Conservation (phyloP, 805 yeast species). For the Yarrowia sp. region DNA sequence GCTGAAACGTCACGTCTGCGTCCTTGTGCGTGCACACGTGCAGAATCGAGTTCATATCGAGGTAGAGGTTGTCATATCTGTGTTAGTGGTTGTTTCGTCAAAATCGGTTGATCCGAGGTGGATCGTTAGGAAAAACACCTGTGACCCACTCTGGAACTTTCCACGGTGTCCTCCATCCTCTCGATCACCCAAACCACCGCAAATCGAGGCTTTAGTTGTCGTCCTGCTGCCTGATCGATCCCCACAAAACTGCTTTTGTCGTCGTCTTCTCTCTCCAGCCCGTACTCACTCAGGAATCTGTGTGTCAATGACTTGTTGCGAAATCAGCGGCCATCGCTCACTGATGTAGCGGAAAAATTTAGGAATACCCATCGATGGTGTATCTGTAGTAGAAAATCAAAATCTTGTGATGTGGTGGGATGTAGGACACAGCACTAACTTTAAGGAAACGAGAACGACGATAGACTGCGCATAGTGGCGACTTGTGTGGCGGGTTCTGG, state of each 20-base stretch:
- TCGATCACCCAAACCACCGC: too few relatives aligned
- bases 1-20: constrained; percentile 55
- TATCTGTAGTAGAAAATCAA: not conserved
- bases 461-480: not conserved
- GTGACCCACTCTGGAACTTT: too few relatives aligned
- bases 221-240: too few relatives aligned
- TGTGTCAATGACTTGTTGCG: constrained; percentile 75
- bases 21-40: constrained; percentile 83
- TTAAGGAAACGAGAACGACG: constrained; percentile 31
- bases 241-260: not conserved
- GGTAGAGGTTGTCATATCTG: constrained; percentile 81
- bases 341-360: constrained; percentile 95
- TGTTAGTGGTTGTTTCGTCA: too few relatives aligned
- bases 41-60: constrained; percentile 96
- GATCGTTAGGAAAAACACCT: too few relatives aligned
- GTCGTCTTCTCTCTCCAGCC: too few relatives aligned
- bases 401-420: constrained; percentile 21
- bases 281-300: constrained; percentile 68
- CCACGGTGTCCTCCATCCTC: too few relatives aligned
- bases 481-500: not conserved
- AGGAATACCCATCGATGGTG: constrained; percentile 72
- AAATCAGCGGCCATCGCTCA: constrained; percentile 97
- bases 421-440: constrained; percentile 28
- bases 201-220: too few relatives aligned
- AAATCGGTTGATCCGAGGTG: too few relatives aligned